Base-by-base conservation (phyloP, 2,329 filamentous ascomycete genomes). In the Ophiostoma novo-ulmi region DNA sequence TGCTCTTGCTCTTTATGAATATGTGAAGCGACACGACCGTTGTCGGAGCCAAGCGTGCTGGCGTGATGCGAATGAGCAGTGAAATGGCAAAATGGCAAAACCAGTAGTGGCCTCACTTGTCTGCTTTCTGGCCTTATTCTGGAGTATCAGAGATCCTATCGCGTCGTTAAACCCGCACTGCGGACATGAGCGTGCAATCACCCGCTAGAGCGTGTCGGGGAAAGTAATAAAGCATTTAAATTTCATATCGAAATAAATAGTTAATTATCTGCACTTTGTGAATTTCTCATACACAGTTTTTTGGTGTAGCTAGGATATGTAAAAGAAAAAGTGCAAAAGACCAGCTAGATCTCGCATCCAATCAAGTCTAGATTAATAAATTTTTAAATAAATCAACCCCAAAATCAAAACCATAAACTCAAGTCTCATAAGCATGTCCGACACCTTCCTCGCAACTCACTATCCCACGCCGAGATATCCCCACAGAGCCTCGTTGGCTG, bases 401-500 rank as follows among this genome's bases (percentile, higher is more conserved):
- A 6, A 55, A 20, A 55, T n/a, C 6, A 55, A n/a, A n/a, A 22
- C 20, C n/a, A n/a, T 22, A 17, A 58, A 48, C 17, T 44, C 22
- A 22, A 61, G 22, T 31, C 55, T 20, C 58, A 6, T 35, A 35
- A 2, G 2, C 31, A 14, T 31, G 20, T 58, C 22, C 22, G 22
- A 22, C n/a, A n/a, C 17, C 14, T 20, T 17, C 52, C 11, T 20
- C 61, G 11, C 10, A 31, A 31, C 31, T 31, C 11, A 13, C 36
- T 22, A 61, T 61, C 26, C 55, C 55, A 61, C 55, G 55, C 65
- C 65, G 65, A 67, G 65, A 67, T 67, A 67, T 67, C 65, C 65
- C 65, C 65, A 67, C 65, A 44, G 36, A 67, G 65, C 65, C 65
- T 67, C 65, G 65, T 31, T 67, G n/a, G 64, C 64, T 66, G 31